phyloP scores from a whole-genome alignment of 2,329 filamentous ascomycete genomes.

The Pestalotiopsis sp. region DNA sequence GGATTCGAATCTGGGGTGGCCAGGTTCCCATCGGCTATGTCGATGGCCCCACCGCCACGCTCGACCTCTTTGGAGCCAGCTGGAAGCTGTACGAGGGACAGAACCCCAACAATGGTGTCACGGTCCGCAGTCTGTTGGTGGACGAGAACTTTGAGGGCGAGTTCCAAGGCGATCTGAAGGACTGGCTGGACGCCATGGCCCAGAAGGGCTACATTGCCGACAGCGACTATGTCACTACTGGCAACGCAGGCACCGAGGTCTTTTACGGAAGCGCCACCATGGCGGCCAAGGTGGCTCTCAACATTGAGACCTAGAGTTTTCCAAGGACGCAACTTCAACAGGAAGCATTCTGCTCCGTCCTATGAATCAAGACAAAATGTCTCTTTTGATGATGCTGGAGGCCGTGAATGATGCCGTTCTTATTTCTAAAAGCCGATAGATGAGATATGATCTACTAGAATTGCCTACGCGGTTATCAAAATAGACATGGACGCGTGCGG shows the following conservation, averaged over 20 bases:
- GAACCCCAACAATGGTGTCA: conserved; percentile 25
- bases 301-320: not conserved
- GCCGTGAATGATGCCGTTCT: no score
- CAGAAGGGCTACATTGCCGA: conserved; percentile 20
- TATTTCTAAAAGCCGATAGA: no score
- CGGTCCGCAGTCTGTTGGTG: conserved; percentile 23
- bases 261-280: conserved; percentile 22
- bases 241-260: conserved; percentile 25
- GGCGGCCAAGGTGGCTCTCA: conserved; percentile 11
- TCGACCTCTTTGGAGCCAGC: conserved; percentile 23
- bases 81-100: conserved; percentile 27
- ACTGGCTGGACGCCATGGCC: conserved; percentile 25
- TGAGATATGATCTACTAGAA: no score
- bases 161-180: conserved; percentile 25
- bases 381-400: no score
- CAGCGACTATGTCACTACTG: conserved; percentile 22
- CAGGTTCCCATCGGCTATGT: conserved; percentile 26
- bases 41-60: conserved; percentile 21
- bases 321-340: not conserved
- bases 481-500: no score
- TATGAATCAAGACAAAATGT: no score
- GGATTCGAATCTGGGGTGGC: conserved; percentile 24
- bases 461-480: no score
- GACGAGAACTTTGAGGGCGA: conserved; percentile 21
- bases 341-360: no score